Evolutionary conservation across 441 rosid species (phyloP), one percentile per base, ranked within the genome.

Genomic region (Cnidoscolus chayamansa): DNA sequence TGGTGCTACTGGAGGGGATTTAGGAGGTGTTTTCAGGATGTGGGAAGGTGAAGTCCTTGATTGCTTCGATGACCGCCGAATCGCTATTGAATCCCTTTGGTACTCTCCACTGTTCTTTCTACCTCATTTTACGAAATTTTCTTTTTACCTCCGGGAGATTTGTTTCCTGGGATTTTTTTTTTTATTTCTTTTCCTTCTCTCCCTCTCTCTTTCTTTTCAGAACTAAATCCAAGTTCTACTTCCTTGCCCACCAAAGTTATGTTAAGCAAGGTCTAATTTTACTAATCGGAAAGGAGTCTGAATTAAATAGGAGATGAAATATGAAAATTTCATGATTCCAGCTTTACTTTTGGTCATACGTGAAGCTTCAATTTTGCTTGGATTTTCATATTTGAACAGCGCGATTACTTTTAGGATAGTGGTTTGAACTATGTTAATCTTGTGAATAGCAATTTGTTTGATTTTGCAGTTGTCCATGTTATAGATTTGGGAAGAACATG

Each of bases 1-100:
- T 31, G 85, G 73, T 7, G 77, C 69, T 31, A 79, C 68, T 17
- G 90, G 88, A 30, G 92, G 84, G 4, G 83, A 78, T 43, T 81
- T 82, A 19, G 93, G 93, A 12, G 90, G 87, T 48, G 93, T 89
- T 67, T 88, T 90, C 0, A 86, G 98, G 82, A 85, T 94, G 89
- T 94, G 98, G 98, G 98, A 94, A 85, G 94, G 95, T 58, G 90
- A 84, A 72, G 88, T 91, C 17, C 87, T 90, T 73, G 96, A 87
- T 80, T 90, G 89, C 85, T 82, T 86, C 48, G 93, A 89, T 50
- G 91, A 94, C 85, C 92, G 90, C 79, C 90, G 85, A 32, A 70
- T 94, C 68, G 92, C 93, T 70, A 77, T 88, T 70, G 84, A 94
- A 86, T 89, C 98, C 43, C 70, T 86, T 61, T 90, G 95, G 98